Evolutionary conservation across 805 yeast species (phyloP).

Genomic region (Yarrowia deformans): DNA sequence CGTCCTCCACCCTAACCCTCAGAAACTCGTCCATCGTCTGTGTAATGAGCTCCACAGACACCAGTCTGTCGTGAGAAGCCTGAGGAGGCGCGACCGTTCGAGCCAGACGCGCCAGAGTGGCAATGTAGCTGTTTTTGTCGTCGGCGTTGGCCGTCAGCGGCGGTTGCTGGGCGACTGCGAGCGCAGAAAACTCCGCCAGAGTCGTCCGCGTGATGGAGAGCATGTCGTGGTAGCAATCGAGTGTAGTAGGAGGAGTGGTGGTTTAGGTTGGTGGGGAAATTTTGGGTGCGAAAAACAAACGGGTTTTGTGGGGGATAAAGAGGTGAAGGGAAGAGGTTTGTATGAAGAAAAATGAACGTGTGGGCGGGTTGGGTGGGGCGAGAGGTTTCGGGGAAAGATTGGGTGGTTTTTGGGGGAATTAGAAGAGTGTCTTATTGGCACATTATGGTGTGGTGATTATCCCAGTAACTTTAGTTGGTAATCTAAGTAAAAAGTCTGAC

Average conservation of each 20-base stretch:
- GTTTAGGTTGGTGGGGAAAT: not conserved
- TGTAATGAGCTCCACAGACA: not conserved
- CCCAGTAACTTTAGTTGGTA: no score
- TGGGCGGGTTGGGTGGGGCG: no score
- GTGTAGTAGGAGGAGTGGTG: not conserved
- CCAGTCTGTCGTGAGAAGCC: conserved; percentile 27
- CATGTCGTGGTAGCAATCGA: conserved; percentile 21
- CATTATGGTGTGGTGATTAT: no score
- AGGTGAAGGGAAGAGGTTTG: no score
- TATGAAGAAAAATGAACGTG: no score
- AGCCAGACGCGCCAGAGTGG: conserved; percentile 22
- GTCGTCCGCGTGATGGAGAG: conserved; percentile 36
- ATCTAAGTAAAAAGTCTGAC: no score
- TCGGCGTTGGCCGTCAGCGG: not conserved
- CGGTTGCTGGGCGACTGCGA: conserved; percentile 32
- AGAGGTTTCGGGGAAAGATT: no score
- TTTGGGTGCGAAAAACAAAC: no score
- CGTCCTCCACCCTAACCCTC: not conserved
- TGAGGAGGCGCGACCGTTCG: conserved; percentile 32
- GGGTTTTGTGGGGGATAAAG: no score
- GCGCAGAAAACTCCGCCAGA: conserved; percentile 30
- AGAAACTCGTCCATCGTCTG: conserved; percentile 30
- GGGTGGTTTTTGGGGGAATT: no score
- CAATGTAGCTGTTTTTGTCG: conserved; percentile 30
- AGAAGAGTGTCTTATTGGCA: no score